Base-by-base conservation (phyloP, 805 yeast genomes). In the Zygoascus biomembranicola region DNA sequence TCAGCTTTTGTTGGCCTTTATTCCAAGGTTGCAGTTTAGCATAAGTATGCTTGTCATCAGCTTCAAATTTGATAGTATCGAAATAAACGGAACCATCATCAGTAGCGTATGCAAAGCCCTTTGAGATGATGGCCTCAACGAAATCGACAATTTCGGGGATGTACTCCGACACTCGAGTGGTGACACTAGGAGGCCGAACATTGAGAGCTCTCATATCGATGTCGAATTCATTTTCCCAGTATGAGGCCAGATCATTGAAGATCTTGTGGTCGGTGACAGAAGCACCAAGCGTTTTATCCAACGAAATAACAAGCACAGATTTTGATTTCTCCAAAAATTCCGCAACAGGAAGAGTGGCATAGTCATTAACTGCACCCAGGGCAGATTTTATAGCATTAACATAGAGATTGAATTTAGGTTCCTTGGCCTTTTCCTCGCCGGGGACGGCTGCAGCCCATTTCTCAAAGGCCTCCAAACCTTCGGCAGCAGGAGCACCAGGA, bases 21-120 rank as follows among this genome's bases (percentile, higher is more conserved):
- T 90, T 94, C 98, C 98, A 92, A 18, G 99, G 99, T 72, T 94
- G 98, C 63, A 90, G 80, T 70, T 94, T 94, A 41, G 98, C 98
- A 68, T 94, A 94, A 55, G 78, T 84, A 66, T 94, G 99, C 46
- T 77, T 71, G 8, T 81, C 80, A 52, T 77, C 74, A 39, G 72
- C 72, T 62, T 94, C 98, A 67, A 92, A 94, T 49, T 81, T 79
- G 8, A 73, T 78, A 11, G 97, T 90, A 70, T 94, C 95, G 68
- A 94, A 94, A 70, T 94, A 94, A n/a, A 94, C 99, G 9, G 95
- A 86, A 0, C 97, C 98, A 65, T 90, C 97, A 5, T 69, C 70
- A 1, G 96, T 82, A 3, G 81, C 72, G 65, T 90, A 90, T 2
- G 92, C 99, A 68, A 77, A 92, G 0, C 96, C 96, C 61, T 85